Conservation (phyloP, 306 rosid species). For the Cicer cuneatum region DNA sequence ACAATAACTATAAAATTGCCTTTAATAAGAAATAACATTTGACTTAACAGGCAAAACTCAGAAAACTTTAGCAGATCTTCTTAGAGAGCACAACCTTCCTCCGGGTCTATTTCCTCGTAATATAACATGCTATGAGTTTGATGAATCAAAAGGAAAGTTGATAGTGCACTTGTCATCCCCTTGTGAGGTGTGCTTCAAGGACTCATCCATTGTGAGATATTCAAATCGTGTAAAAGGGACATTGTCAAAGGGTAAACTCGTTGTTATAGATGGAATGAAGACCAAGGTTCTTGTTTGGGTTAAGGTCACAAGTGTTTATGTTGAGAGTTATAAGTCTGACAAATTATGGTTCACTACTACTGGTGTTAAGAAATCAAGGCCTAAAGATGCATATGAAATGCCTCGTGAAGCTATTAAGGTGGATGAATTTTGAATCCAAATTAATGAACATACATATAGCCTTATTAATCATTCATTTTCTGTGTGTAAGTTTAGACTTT, state of each 20-base stretch:
- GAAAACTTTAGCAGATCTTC: slow-evolving; percentile 49
- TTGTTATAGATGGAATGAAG: slow-evolving; percentile 60
- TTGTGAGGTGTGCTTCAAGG: slow-evolving; percentile 69
- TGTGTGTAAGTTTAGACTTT: background rate
- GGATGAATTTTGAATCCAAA: slow-evolving; percentile 46
- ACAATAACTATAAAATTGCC: too few species aligned
- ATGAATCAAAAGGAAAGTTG: slow-evolving; percentile 60
- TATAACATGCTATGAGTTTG: slow-evolving; percentile 60
- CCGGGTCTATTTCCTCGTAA: slow-evolving; percentile 50
- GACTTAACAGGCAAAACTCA: slow-evolving; percentile 39
- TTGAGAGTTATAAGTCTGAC: slow-evolving; percentile 64
- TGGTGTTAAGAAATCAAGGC: slow-evolving; percentile 57
- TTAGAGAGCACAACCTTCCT: slow-evolving; percentile 54
- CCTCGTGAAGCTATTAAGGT: slow-evolving; percentile 53
- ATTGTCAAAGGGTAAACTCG: slow-evolving; percentile 59
- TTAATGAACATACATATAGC: background rate
- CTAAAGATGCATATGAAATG: slow-evolving; percentile 61
- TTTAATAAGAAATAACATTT: background rate
- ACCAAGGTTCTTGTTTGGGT: slow-evolving; percentile 65
- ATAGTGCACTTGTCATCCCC: slow-evolving; percentile 53
- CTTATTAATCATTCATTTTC: background rate
- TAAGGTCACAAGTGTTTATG: slow-evolving; percentile 54
- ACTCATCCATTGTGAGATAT: slow-evolving; percentile 61
- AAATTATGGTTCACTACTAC: slow-evolving; percentile 62
- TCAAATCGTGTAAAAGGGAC: slow-evolving; percentile 56